Conservation (phyloP, 2,329 filamentous ascomycete genomes). For the Neopestalotiopsis sp. region DNA sequence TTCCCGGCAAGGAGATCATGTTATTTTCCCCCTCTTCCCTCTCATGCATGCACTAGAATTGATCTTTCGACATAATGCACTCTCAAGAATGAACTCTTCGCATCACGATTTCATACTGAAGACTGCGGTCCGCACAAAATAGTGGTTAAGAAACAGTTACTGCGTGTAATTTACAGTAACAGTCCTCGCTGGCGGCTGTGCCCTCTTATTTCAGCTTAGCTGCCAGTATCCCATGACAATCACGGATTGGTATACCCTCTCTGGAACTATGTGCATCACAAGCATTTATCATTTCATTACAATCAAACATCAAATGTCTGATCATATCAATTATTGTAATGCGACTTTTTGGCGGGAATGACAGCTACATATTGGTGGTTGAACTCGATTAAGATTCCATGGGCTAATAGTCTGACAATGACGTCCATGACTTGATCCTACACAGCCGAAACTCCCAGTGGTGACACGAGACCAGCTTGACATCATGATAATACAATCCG, state of each 20-base stretch:
- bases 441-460: not conserved
- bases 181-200: too few relatives aligned
- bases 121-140: not conserved
- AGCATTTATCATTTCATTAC: too few relatives aligned
- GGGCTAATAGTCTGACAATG: slow-evolving; percentile 6
- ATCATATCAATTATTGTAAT: not conserved
- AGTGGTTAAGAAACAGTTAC: not conserved
- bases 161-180: not conserved
- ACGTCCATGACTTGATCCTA: slow-evolving; percentile 14
- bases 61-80: not conserved
- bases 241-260: too few relatives aligned
- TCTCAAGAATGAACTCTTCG: not conserved
- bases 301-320: not conserved
- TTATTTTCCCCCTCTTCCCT: too few relatives aligned
- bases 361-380: not conserved
- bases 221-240: too few relatives aligned
- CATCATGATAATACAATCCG: slow-evolving; percentile 1
- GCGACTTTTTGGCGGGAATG: not conserved
- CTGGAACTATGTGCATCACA: too few relatives aligned
- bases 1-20: too few relatives aligned
- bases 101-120: not conserved
- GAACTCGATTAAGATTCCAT: not conserved
- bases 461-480: not conserved
- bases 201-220: too few relatives aligned
- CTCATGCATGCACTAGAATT: not conserved